Conservation (phyloP, 2,329 filamentous ascomycete species). For the Pseudocercospora pini-densiflorae region DNA sequence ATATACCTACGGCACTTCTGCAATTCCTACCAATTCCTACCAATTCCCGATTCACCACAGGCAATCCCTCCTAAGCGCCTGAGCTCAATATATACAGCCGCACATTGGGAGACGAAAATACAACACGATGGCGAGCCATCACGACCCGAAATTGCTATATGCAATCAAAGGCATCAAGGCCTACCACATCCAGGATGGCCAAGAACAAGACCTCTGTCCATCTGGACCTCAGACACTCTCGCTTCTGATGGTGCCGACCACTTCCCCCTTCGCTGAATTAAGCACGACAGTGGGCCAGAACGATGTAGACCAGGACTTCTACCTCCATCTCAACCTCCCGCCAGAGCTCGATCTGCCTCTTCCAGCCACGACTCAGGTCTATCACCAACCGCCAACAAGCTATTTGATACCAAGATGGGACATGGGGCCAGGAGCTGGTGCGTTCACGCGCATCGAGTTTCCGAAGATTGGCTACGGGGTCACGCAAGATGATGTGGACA, state of each 20-base stretch:
- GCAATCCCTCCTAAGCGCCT: background rate
- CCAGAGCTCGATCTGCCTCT: constrained; percentile 93
- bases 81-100: background rate
- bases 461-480: constrained; percentile 72
- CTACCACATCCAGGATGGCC: constrained; percentile 87
- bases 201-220: constrained; percentile 79
- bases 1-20: background rate
- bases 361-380: constrained; percentile 95
- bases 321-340: constrained; percentile 91
- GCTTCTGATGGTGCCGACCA: constrained; percentile 92
- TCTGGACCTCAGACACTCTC: constrained; percentile 90
- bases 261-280: constrained; percentile 66
- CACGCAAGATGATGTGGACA: constrained; percentile 90
- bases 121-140: constrained; percentile 53
- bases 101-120: background rate
- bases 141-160: constrained; percentile 61
- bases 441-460: constrained; percentile 93
- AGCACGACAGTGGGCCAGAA: constrained; percentile 62
- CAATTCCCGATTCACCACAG: background rate
- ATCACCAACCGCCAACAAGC: constrained; percentile 89
- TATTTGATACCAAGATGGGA: constrained; percentile 98
- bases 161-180: constrained; percentile 82
- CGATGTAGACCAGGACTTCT: constrained; percentile 83
- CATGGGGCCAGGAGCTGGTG: constrained; percentile 81
- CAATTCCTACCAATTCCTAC: too few species aligned